A percentile compares a stretch with the other conserved stretches of the same genome.
These are phyloP conservation scores for Russula sp. DNA, from an alignment of 768 basidiomycete species.

Conservation along the genomic window DNA sequence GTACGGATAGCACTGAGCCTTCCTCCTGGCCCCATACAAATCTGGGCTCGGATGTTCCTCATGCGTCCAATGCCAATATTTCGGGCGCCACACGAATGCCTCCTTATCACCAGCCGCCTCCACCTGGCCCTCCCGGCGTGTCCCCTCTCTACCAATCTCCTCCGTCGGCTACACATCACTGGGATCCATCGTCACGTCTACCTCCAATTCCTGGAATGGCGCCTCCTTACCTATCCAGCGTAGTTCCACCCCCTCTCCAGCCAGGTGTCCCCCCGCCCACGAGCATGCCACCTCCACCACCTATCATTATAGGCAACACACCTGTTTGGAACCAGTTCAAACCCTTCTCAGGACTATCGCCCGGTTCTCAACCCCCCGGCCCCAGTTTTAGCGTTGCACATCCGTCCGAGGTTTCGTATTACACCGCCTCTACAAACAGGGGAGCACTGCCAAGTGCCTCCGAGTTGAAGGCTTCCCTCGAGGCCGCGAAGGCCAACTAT, in stretches of 20 bases:
- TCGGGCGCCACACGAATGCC: neutral
- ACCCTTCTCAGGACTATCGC: constrained; percentile 10
- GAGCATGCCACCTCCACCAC: neutral
- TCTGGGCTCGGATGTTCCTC: neutral
- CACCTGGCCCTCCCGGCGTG: neutral
- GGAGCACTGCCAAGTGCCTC: constrained; percentile 1
- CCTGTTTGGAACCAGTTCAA: constrained; percentile 22
- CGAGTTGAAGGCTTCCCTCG: constrained; percentile 36
- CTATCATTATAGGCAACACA: neutral
- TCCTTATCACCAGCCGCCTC: neutral
- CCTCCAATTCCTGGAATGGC: neutral
- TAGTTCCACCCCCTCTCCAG: neutral
- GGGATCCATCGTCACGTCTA: neutral
- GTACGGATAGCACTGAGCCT: constrained; percentile 23
- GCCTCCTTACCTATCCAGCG: neutral
- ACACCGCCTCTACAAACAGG: constrained; percentile 15
- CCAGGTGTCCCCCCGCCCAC: neutral
- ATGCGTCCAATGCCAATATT: neutral
- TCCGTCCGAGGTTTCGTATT: constrained; percentile 23
- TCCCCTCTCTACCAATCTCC: neutral
- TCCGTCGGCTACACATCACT: neutral
- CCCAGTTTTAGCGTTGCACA: neutral
- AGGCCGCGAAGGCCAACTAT: constrained; percentile 61
- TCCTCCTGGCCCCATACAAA: neutral
- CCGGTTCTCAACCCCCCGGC: neutral